Evolutionary conservation across 2,329 filamentous ascomycete species (phyloP).

Genomic region (Penicillium sp.): DNA sequence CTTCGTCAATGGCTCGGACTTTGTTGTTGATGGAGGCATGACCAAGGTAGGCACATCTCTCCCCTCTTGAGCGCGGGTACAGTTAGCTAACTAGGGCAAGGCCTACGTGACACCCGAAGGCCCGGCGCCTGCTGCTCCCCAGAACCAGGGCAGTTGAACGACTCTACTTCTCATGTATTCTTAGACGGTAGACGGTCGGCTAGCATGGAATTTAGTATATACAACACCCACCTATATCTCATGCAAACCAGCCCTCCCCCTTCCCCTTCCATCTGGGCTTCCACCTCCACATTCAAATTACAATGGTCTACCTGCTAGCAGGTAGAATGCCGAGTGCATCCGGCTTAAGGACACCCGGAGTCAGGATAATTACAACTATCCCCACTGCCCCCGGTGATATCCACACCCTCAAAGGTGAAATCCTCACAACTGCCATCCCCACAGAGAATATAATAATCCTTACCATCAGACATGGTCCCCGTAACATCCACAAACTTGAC

Average conservation of each 20-base stretch:
- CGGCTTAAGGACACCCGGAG: slow-evolving; percentile 16
- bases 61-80: background rate
- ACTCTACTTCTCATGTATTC: background rate
- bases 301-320: background rate
- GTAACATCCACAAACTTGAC: slow-evolving; percentile 43
- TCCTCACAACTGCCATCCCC: slow-evolving; percentile 46
- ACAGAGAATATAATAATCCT: slow-evolving; percentile 46
- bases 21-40: slow-evolving; percentile 96
- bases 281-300: background rate
- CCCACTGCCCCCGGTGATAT: slow-evolving; percentile 41
- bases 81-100: slow-evolving; percentile 31
- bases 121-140: slow-evolving; percentile 58
- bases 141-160: slow-evolving; percentile 49
- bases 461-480: slow-evolving; percentile 40
- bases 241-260: background rate
- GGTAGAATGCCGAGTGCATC: background rate
- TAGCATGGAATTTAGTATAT: background rate
- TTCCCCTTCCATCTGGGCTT: background rate
- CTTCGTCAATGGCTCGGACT: slow-evolving; percentile 89
- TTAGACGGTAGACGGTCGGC: background rate
- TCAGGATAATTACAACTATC: slow-evolving; percentile 33
- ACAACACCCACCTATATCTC: background rate
- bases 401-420: slow-evolving; percentile 42
- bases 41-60: slow-evolving; percentile 62
- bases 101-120: slow-evolving; percentile 75